Evolutionary conservation across 2,329 filamentous ascomycete genomes (phyloP).

Genomic region (Pseudocercospora fuligena): DNA sequence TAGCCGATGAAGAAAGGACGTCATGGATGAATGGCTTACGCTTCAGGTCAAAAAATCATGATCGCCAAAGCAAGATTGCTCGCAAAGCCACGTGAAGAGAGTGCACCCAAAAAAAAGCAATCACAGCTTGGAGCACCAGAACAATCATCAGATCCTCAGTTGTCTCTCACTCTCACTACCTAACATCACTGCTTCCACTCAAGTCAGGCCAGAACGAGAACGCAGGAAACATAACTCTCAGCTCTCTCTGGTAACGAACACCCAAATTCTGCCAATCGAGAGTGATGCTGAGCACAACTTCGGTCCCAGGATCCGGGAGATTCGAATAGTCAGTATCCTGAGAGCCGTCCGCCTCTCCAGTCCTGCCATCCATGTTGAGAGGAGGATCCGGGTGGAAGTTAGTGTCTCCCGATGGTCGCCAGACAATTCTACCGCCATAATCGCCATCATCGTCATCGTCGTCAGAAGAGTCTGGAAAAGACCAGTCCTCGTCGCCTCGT

Average conservation of each 20-base stretch:
- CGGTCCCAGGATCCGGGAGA: background rate
- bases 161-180: background rate
- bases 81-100: background rate
- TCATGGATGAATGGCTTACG: background rate
- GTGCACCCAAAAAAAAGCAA: background rate
- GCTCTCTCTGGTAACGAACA: background rate
- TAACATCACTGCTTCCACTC: background rate
- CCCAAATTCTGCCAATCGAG: background rate
- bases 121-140: background rate
- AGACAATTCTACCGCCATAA: background rate
- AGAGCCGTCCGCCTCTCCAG: background rate
- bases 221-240: background rate
- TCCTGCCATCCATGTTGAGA: background rate
- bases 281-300: background rate
- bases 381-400: background rate
- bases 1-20: background rate
- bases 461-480: background rate
- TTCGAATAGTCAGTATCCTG: background rate
- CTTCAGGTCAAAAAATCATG: too few species aligned
- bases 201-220: background rate
- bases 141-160: background rate
- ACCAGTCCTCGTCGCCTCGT: background rate
- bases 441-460: background rate
- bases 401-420: background rate
- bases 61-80: background rate